Conservation (phyloP, 495 filamentous ascomycete species). For the Monascus purpureus region DNA sequence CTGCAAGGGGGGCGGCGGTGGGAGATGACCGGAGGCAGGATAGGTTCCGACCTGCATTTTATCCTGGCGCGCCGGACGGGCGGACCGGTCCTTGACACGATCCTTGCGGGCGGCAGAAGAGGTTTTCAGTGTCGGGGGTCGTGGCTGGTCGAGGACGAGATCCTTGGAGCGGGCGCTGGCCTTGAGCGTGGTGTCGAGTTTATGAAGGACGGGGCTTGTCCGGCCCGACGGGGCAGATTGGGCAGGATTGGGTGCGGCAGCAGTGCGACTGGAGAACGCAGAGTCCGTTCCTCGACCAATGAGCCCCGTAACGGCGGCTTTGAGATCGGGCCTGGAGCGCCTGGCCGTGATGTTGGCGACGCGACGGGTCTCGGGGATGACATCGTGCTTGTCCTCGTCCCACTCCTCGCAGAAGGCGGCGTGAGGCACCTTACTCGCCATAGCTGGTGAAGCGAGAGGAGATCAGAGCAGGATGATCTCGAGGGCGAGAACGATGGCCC, state of each 20-base stretch:
- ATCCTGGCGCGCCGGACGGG: conserved; percentile 18
- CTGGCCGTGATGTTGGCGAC: conserved; percentile 40
- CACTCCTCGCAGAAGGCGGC: conserved; percentile 44
- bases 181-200: conserved; percentile 21
- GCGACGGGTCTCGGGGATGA: conserved; percentile 33
- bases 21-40: conserved; percentile 15
- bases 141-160: conserved; percentile 1
- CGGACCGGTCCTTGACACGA: conserved; percentile 18
- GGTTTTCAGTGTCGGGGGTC: neutral
- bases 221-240: conserved; percentile 37
- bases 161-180: conserved; percentile 3
- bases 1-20: conserved; percentile 18
- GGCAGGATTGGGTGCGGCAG: conserved; percentile 40
- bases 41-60: conserved; percentile 26
- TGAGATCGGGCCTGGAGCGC: conserved; percentile 35
- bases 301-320: conserved; percentile 17
- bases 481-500: too few relatives aligned
- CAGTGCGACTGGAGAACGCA: conserved; percentile 51
- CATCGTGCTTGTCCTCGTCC: conserved; percentile 36
- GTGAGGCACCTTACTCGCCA: conserved; percentile 22
- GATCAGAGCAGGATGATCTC: too few relatives aligned
- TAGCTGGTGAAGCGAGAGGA: conserved; percentile 18
- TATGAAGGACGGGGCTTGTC: conserved; percentile 28
- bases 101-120: conserved; percentile 15
- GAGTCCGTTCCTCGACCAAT: conserved; percentile 45